Base-by-base conservation (phyloP, 352 stramenopile species). In the Globisporangium splendens region DNA sequence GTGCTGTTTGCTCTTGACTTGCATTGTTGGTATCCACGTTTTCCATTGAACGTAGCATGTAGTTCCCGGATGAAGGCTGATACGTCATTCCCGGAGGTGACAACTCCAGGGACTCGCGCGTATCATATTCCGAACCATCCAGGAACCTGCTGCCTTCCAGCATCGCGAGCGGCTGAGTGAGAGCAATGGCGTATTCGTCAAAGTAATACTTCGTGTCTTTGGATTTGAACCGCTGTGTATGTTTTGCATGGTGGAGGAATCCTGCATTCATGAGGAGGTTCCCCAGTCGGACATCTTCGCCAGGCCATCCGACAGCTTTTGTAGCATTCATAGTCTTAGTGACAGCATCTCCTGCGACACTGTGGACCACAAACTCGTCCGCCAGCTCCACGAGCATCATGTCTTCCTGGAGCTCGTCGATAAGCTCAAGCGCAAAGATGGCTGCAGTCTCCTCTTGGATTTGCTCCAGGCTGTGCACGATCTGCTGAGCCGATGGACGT, bases 181-280 rank as follows among this genome's bases (percentile, higher is more conserved):
- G 28, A n/a, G 59, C 22, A n/a, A 75, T 66, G n/a, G 50, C 47
- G 14, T 65, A 54, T 2, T 72, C 61, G 47, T 78, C 70, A 10
- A 75, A 73, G 38, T 54, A 73, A 53, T 78, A 78, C 13, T 62
- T 35, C 20, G 54, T 47, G 6, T 58, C 58, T 15, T n/a, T 13
- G 31, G 22, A 58, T 43, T 74, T 57, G 46, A 75, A 78, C 18
- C 43, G 41, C 8, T 54, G 42, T 7, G 53, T 48, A 48, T 76
- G 66, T 50, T 76, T 75, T 33, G 65, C 46, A 50, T 75, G 66
- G 39, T 78, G 72, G 0, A 81, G 21, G 21, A 73, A 62, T 3
- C 67, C 65, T 1, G 63, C 61, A 39, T 78, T 65, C 54, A 81
- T 59, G 38, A 78, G 46, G 49, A 70, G 53, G 43, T 81, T 81